phyloP scores from a whole-genome alignment of 306 rosid genomes.

The Acacia confusa region DNA sequence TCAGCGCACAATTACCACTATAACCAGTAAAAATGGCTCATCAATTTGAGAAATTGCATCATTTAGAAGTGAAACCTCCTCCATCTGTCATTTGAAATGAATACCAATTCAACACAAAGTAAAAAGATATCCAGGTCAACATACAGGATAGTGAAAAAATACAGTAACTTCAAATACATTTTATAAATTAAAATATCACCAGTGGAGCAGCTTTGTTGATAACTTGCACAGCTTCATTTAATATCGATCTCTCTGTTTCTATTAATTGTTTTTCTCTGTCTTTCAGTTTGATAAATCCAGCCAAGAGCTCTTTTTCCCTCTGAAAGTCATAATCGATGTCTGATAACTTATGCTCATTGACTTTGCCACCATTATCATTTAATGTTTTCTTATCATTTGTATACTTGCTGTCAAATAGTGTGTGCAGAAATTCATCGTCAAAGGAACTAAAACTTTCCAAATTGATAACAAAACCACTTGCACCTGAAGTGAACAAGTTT shows the following conservation, averaged over 20 bases:
- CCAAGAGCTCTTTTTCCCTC: slow-evolving; percentile 40
- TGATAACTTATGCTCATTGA: slow-evolving; percentile 23
- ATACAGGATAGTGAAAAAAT: slow-evolving; percentile 23
- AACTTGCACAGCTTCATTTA: slow-evolving; percentile 70
- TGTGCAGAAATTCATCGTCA: slow-evolving; percentile 47
- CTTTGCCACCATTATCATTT: slow-evolving; percentile 24
- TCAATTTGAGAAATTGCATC: slow-evolving; percentile 93
- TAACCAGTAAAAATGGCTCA: slow-evolving; percentile 97
- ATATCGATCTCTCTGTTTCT: slow-evolving; percentile 62
- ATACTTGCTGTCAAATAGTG: slow-evolving; percentile 43
- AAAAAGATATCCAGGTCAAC: slow-evolving; percentile 35
- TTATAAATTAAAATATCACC: slow-evolving; percentile 88
- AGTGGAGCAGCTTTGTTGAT: slow-evolving; percentile 96
- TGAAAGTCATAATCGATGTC: slow-evolving; percentile 41
- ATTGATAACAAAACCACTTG: slow-evolving; percentile 74
- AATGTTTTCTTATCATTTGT: slow-evolving; percentile 33
- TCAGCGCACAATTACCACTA: slow-evolving; percentile 99
- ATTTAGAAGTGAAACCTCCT: slow-evolving; percentile 88
- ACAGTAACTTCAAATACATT: slow-evolving; percentile 61
- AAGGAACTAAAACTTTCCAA: slow-evolving; percentile 55
- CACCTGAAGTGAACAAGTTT: slow-evolving; percentile 60
- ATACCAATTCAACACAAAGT: slow-evolving; percentile 41
- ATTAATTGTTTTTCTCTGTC: slow-evolving; percentile 69
- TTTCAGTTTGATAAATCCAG: slow-evolving; percentile 82
- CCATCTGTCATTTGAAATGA: slow-evolving; percentile 85